A percentile compares a stretch with the other conserved stretches of the same genome.
phyloP scores from a whole-genome alignment of 129 eudicot species.

The Lactuca sativa region DNA sequence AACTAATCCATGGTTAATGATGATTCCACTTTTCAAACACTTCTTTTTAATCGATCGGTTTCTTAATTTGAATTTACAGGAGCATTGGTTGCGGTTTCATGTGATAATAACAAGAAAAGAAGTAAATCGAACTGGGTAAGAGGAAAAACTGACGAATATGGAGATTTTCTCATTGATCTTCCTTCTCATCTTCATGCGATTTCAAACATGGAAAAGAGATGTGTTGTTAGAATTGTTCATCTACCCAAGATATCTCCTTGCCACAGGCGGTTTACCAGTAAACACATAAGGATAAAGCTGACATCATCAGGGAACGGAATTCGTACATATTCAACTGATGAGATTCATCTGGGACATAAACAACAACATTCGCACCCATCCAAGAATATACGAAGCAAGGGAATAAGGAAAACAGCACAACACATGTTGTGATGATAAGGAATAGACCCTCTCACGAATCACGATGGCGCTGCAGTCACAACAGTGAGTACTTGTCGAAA shows the following conservation, averaged over 20 bases:
- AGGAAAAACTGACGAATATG: conserved; percentile 44
- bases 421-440: background rate
- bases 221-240: conserved; percentile 40
- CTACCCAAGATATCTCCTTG: conserved; percentile 48
- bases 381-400: background rate
- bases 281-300: background rate
- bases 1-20: background rate
- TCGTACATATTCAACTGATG: background rate
- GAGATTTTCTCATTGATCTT: conserved; percentile 61
- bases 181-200: conserved; percentile 79
- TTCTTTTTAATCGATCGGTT: background rate
- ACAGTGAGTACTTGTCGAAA: background rate
- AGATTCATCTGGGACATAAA: background rate
- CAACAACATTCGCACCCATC: too few species aligned
- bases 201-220: conserved; percentile 55
- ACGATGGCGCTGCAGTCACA: background rate
- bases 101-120: conserved; percentile 33
- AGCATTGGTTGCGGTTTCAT: conserved; percentile 47
- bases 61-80: conserved; percentile 33
- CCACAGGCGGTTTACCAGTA: background rate
- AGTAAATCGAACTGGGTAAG: conserved; percentile 34
- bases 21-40: background rate
- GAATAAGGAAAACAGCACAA: background rate
- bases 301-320: background rate
- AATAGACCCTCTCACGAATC: background rate